Evolutionary conservation across 1,284 basidiomycete species (phyloP), one percentile per base, ranked within the genome.

Genomic region (Heliocybe sulcata): DNA sequence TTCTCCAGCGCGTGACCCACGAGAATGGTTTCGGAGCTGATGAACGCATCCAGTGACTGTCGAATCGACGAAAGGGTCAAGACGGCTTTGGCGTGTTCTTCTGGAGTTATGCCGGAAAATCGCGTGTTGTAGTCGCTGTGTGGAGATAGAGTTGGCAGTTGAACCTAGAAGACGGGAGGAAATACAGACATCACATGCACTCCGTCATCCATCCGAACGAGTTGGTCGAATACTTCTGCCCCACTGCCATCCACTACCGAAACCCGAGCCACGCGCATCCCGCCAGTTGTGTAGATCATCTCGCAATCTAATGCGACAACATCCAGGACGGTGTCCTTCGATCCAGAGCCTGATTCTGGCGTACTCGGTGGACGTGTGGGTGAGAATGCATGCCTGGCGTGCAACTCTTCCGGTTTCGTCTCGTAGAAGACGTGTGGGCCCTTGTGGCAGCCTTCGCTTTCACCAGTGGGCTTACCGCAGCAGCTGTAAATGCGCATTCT

Each of bases 271-370:
- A 95, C 81, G 23, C 87, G 83, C 75, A 92, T 82, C 0, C 94
- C 94, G 3, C 87, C 88, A 0, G 93, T 94, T 0, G 92, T 91
- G 70, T 92, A 94, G 25, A 95, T 79, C 90, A 97, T 93, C 68
- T 98, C 94, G 66, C 90, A 95, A 68, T 96, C 94, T 52, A 96
- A 72, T 0, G 89, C 90, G 4, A 86, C 87, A 1, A 94, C 80
- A 54, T 92, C 89, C 29, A 90, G 69, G 2, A 77, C 72, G 1
- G 75, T 74, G 56, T 73, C 70, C 58, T n/a, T 64, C 53, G 26
- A 59, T 56, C 19, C n/a, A 6, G 29, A 12, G 29, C 29, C 29
- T 29, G 38, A 51, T 27, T 25, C 51, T 48, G 29, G 56, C 58
- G 61, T 35, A 59, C 52, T 57, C 50, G 68, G 66, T 19, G 67